phyloP scores from a whole-genome alignment of 2,329 filamentous ascomycete species.

The Colletotrichum magnum region DNA sequence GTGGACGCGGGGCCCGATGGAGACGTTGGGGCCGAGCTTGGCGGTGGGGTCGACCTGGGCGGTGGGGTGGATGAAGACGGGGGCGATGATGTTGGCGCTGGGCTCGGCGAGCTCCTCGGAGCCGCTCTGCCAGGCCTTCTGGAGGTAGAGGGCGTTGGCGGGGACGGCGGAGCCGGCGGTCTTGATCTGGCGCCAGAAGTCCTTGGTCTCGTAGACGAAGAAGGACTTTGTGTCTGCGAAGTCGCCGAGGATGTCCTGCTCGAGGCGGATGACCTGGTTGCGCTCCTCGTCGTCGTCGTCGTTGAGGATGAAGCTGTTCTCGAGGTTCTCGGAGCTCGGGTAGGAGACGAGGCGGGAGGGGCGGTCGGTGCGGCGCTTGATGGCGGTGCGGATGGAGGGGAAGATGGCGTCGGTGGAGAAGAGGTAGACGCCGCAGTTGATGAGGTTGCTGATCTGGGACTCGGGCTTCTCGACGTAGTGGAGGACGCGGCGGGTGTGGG shows the following conservation, averaged over 20 bases:
- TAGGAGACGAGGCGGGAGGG: conserved; percentile 90
- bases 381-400: conserved; percentile 92
- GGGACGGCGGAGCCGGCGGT: conserved; percentile 97
- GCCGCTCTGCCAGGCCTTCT: conserved; percentile 89
- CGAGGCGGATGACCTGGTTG: conserved; percentile 90
- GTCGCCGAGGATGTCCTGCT: conserved; percentile 96
- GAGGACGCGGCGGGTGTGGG: conserved; percentile 93
- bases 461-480: conserved; percentile 99
- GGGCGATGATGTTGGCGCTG: conserved; percentile 88
- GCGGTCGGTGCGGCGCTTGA: conserved; percentile 94
- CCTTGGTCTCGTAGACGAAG: conserved; percentile 98
- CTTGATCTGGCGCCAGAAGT: conserved; percentile 99
- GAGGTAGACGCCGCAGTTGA: conserved; percentile 99
- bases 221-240: conserved; percentile 98
- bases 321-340: conserved; percentile 94
- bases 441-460: conserved; percentile 96
- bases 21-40: conserved; percentile 97
- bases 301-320: conserved; percentile 68
- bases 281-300: conserved; percentile 71
- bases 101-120: conserved; percentile 86
- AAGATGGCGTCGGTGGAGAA: conserved; percentile 97
- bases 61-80: conserved; percentile 95
- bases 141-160: conserved; percentile 95
- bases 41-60: conserved; percentile 93
- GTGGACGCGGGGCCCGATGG: conserved; percentile 88